phyloP scores from a whole-genome alignment of 2,329 filamentous ascomycete species.

The Cladophialophora exuberans region DNA sequence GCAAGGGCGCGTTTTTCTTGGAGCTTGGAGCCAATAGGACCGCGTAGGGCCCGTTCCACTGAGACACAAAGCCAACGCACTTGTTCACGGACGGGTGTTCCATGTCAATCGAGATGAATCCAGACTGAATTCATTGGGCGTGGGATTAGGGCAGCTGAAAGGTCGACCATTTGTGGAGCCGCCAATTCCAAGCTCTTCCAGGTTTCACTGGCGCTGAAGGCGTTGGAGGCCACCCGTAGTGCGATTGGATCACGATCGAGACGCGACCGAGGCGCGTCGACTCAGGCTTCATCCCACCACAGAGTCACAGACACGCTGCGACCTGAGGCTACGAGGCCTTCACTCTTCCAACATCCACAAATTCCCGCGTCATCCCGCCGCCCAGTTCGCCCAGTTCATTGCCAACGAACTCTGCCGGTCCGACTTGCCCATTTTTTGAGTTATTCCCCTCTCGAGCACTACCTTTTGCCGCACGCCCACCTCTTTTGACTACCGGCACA shows the following conservation, averaged over 20 bases:
- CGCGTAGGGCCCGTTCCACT: not conserved
- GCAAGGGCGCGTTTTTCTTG: not conserved
- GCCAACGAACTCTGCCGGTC: not conserved
- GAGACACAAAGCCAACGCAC: slow-evolving; percentile 15
- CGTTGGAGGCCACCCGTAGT: slow-evolving; percentile 20
- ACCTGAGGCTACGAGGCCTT: not conserved
- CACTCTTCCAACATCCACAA: not conserved
- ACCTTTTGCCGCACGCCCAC: no score
- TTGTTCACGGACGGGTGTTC: slow-evolving; percentile 3
- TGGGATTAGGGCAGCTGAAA: not conserved
- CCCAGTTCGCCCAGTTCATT: not conserved
- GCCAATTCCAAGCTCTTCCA: not conserved
- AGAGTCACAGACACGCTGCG: not conserved
- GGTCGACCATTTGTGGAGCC: slow-evolving; percentile 5
- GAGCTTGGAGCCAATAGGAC: not conserved
- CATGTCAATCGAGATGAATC: slow-evolving; percentile 15
- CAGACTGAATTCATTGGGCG: slow-evolving; percentile 24
- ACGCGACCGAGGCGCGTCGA: not conserved
- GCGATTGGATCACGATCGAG: no score
- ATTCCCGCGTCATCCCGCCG: not conserved
- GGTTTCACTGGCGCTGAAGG: slow-evolving; percentile 1
- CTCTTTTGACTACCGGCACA: not conserved
- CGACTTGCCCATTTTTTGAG: not conserved
- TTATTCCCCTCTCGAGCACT: slow-evolving; percentile 11
- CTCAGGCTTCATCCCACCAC: not conserved